A percentile compares a stretch with the other conserved stretches of the same genome.
Conservation (phyloP, 2,329 filamentous ascomycete genomes). For the Colletotrichum somersetense region DNA sequence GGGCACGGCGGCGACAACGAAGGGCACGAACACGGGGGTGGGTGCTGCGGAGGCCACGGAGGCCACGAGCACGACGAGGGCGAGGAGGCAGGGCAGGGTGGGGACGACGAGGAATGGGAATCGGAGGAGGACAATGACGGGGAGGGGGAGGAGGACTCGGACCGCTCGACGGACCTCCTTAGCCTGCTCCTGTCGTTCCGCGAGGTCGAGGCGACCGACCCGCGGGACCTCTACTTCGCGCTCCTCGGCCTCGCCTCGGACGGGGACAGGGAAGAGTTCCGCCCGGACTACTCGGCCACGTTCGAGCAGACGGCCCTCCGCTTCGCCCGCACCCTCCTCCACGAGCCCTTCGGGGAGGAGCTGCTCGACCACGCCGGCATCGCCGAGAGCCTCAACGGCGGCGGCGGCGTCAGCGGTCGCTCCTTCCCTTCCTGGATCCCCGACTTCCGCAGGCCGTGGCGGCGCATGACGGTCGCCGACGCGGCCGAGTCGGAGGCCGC, state of each 20-base stretch:
- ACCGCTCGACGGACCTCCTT: slow-evolving; percentile 35
- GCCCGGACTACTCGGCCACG: slow-evolving; percentile 34
- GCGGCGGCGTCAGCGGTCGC: too few species aligned
- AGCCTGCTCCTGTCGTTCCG: slow-evolving; percentile 39
- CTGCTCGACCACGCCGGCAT: slow-evolving; percentile 39
- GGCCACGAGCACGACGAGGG: slow-evolving; percentile 1
- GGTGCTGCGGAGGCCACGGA: slow-evolving; percentile 20
- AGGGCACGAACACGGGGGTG: slow-evolving; percentile 19
- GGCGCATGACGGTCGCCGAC: slow-evolving; percentile 40
- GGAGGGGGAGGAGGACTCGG: slow-evolving; percentile 16
- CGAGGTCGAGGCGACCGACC: slow-evolving; percentile 40
- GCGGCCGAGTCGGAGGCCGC: slow-evolving; percentile 37
- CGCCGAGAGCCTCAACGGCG: slow-evolving; percentile 29
- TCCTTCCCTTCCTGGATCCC: slow-evolving; percentile 38
- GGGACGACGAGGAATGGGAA: slow-evolving; percentile 27
- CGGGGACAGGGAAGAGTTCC: slow-evolving; percentile 39
- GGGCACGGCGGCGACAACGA: slow-evolving; percentile 10
- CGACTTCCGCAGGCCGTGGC: slow-evolving; percentile 38
- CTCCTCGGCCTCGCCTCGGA: slow-evolving; percentile 39
- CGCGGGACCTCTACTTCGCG: slow-evolving; percentile 39
- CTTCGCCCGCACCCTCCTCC: slow-evolving; percentile 37
- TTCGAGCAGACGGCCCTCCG: slow-evolving; percentile 39
- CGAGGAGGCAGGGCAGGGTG: not conserved
- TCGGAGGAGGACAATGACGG: slow-evolving; percentile 18
- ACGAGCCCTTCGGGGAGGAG: slow-evolving; percentile 39